These are phyloP conservation scores for Lactifluus subvellereus DNA, from an alignment of 768 basidiomycete genomes.

Conservation along the genomic window DNA sequence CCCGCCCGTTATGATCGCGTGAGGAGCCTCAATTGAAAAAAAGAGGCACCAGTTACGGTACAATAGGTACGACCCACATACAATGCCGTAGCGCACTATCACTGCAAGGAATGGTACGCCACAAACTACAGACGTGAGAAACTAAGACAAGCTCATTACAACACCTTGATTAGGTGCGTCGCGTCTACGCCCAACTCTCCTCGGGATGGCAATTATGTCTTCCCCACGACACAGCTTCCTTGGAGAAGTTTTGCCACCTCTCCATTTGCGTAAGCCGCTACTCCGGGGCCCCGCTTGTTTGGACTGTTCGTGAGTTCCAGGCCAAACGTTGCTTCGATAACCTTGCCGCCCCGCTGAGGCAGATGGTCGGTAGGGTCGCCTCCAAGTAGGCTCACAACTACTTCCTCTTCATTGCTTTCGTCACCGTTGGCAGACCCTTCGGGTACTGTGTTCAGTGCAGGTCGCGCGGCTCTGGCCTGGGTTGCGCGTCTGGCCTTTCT, in stretches of 20 bases:
- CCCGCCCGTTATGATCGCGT: background rate
- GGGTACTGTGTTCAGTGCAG: conserved; percentile 23
- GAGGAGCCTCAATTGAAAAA: background rate
- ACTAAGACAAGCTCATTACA: background rate
- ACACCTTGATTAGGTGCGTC: background rate
- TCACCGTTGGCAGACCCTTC: background rate
- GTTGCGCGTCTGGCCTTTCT: conserved; percentile 28
- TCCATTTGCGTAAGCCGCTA: conserved; percentile 9
- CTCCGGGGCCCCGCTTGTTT: conserved; percentile 6
- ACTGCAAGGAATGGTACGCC: background rate
- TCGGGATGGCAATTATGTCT: background rate
- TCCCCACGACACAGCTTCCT: conserved; percentile 37
- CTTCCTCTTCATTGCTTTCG: conserved; percentile 28
- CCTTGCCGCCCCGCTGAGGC: conserved; percentile 24
- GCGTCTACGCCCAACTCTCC: background rate
- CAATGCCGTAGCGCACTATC: background rate
- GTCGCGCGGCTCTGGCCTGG: background rate
- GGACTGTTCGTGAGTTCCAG: conserved; percentile 25
- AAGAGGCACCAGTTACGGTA: background rate
- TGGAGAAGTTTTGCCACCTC: conserved; percentile 29
- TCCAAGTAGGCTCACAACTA: conserved; percentile 19
- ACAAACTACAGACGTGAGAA: background rate
- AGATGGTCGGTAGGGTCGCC: background rate
- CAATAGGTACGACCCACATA: too few relatives aligned
- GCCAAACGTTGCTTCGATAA: conserved; percentile 11